Percentiles rank a stretch among this genome's conserved stretches.
Conservation (phyloP, 176 grass and related monocot species). For the Aegilops tauschii region DNA sequence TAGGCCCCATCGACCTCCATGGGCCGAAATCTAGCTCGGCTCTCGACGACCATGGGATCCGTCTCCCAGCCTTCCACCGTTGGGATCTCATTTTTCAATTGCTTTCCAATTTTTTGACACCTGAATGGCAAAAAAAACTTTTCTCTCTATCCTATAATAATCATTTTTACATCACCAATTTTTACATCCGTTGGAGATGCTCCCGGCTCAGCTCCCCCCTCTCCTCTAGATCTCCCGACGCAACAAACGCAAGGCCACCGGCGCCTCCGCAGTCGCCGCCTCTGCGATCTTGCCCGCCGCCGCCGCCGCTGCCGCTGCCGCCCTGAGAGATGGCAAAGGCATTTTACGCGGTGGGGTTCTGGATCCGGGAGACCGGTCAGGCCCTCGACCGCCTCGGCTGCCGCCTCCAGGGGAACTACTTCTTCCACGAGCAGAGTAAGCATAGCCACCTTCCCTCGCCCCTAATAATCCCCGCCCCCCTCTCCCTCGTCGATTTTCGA, state of each 20-base stretch:
- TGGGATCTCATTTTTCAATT: too few relatives aligned
- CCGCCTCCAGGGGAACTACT: conserved; percentile 95
- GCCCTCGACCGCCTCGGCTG: conserved; percentile 88
- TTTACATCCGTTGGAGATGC: too few relatives aligned
- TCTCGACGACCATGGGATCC: too few relatives aligned
- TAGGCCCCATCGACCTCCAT: too few relatives aligned
- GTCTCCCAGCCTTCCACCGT: too few relatives aligned
- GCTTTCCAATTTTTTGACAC: too few relatives aligned
- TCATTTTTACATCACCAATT: too few relatives aligned
- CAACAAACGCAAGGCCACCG: conserved; percentile 7
- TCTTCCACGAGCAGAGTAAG: conserved; percentile 95
- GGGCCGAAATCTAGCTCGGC: too few relatives aligned
- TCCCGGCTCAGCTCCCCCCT: not conserved
- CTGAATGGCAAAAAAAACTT: too few relatives aligned
- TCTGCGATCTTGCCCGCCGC: too few relatives aligned
- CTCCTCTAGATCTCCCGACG: conserved; percentile 42
- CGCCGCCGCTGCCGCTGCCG: not conserved
- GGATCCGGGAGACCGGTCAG: conserved; percentile 95
- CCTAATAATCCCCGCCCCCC: not conserved
- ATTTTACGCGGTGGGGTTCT: conserved; percentile 93
- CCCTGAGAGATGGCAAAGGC: conserved; percentile 62
- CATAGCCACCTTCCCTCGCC: not conserved
- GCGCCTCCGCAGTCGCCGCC: not conserved
- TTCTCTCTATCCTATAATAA: too few relatives aligned
- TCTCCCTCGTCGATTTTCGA: not conserved